phyloP scores from a whole-genome alignment of 805 yeast genomes.

The Kurtzmaniella cleridarum region DNA sequence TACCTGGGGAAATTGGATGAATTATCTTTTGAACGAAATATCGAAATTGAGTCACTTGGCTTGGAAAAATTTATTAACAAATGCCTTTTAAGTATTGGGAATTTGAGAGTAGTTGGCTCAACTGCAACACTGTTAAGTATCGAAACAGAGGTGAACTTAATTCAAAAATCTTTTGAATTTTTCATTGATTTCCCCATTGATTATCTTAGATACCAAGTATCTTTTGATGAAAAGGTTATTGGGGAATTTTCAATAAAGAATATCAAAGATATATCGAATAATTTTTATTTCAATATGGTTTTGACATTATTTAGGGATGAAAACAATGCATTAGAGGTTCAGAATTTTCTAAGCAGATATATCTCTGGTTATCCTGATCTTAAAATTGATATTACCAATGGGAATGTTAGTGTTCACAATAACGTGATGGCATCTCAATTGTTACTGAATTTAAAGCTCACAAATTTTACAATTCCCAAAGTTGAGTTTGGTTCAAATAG shows the following conservation, averaged over 20 bases:
- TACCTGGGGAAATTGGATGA: too few relatives aligned
- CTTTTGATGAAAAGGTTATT: conserved; percentile 6
- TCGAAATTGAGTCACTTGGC: too few relatives aligned
- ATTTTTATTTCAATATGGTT: not conserved
- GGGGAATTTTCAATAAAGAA: not conserved
- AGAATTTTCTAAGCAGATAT: conserved; percentile 30
- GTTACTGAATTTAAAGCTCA: conserved; percentile 14
- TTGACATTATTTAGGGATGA: too few relatives aligned
- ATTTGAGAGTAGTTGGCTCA: too few relatives aligned
- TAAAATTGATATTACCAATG: conserved; percentile 20
- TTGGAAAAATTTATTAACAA: too few relatives aligned
- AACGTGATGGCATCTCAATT: conserved; percentile 9
- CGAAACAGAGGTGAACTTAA: not conserved
- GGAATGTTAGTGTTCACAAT: conserved; percentile 12
- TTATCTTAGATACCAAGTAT: conserved; percentile 11
- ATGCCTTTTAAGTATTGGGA: too few relatives aligned
- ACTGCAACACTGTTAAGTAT: not conserved
- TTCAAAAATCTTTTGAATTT: too few relatives aligned
- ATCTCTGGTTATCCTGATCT: conserved; percentile 34
- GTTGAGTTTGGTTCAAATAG: conserved; percentile 24
- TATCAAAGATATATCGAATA: not conserved
- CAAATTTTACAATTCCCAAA: conserved; percentile 17
- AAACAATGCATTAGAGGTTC: conserved; percentile 13
- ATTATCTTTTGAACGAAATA: too few relatives aligned
- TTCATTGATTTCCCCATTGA: conserved; percentile 14